Percentiles rank a stretch among this genome's conserved stretches.
Evolutionary conservation across 306 rosid genomes (phyloP).

Genomic region (Sophora flavescens): DNA sequence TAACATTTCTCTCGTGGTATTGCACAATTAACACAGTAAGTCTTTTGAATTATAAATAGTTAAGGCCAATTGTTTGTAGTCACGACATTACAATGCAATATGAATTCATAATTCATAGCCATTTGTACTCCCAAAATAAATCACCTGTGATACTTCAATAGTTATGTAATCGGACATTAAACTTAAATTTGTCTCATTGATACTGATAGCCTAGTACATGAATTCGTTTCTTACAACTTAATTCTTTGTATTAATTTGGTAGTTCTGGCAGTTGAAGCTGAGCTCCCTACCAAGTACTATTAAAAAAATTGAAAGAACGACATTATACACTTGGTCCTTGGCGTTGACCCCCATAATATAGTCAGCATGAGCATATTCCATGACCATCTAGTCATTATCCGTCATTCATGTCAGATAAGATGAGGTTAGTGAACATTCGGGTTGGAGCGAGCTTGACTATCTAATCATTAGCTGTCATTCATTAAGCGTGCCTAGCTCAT

Average conservation of each 20-base stretch:
- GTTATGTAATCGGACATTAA: constrained; percentile 22
- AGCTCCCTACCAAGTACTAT: constrained; percentile 35
- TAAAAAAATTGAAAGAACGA: constrained; percentile 66
- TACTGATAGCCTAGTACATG: constrained; percentile 4
- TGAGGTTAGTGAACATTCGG: no score
- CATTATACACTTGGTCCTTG: constrained; percentile 68
- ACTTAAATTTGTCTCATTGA: constrained; percentile 5
- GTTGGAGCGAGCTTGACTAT: no score
- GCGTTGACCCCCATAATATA: constrained; percentile 80
- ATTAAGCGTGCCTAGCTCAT: no score
- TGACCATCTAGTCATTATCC: neutral
- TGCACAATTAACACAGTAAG: no score
- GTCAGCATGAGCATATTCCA: constrained; percentile 81
- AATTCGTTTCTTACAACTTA: constrained; percentile 20
- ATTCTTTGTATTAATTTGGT: neutral
- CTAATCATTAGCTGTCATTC: no score
- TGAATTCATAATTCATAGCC: neutral
- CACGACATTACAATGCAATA: no score
- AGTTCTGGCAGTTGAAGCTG: constrained; percentile 6
- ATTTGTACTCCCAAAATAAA: neutral
- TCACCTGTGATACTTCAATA: constrained; percentile 7
- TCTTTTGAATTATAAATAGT: no score
- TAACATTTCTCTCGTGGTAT: no score
- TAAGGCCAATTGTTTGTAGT: no score
- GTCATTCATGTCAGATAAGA: no score